phyloP scores from a whole-genome alignment of 2,329 filamentous ascomycete species.

The Fusarium algeriense region DNA sequence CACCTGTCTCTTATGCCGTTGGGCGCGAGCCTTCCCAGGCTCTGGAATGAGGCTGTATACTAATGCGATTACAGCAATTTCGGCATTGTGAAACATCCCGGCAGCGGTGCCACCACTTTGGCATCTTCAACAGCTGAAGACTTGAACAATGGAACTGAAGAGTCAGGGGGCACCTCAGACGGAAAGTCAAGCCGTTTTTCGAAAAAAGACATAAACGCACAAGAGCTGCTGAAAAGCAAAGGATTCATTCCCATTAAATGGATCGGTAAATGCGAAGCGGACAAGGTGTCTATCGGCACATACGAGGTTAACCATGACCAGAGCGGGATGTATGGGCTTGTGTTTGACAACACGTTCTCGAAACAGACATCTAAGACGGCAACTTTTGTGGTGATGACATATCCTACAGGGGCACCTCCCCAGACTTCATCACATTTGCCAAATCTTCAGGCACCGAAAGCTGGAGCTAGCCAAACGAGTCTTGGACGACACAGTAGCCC shows the following conservation, averaged over 20 bases:
- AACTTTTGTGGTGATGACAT: constrained; percentile 93
- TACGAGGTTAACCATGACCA: constrained; percentile 81
- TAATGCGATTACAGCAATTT: constrained; percentile 75
- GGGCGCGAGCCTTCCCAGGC: background rate
- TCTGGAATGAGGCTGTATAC: background rate
- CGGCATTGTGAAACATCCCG: constrained; percentile 96
- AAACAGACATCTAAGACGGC: constrained; percentile 95
- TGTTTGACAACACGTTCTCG: constrained; percentile 99
- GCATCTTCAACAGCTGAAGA: constrained; percentile 59
- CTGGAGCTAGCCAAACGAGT: constrained; percentile 62
- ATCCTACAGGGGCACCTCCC: constrained; percentile 84
- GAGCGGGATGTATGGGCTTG: constrained; percentile 93
- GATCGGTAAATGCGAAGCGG: constrained; percentile 95
- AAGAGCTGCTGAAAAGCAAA: constrained; percentile 74
- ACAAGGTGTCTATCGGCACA: constrained; percentile 92
- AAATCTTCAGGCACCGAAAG: constrained; percentile 61
- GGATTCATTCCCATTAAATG: constrained; percentile 81
- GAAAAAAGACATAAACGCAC: constrained; percentile 71
- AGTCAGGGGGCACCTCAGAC: constrained; percentile 57
- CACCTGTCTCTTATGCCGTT: constrained; percentile 10
- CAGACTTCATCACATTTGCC: constrained; percentile 79
- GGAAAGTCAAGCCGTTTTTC: constrained; percentile 62
- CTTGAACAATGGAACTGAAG: constrained; percentile 61
- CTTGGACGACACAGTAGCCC: constrained; percentile 63
- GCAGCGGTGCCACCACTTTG: constrained; percentile 69